These are phyloP conservation scores for Pichia sp. DNA, from an alignment of 1,139 yeast genomes.

Conservation along the genomic window DNA sequence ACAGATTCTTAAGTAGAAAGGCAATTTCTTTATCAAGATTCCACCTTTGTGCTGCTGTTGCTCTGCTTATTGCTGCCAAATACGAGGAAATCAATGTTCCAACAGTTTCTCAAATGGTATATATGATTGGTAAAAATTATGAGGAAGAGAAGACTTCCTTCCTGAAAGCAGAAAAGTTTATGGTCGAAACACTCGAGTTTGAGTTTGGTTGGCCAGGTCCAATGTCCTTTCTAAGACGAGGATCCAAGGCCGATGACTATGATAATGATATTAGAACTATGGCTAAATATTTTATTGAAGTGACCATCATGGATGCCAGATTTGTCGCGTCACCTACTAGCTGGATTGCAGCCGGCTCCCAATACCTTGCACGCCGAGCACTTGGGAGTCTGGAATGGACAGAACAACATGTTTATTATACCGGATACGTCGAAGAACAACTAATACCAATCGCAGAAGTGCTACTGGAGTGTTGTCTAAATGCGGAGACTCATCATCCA, in stretches of 20 bases:
- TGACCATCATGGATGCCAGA: conserved; percentile 85
- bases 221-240: conserved; percentile 89
- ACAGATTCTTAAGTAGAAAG: conserved; percentile 70
- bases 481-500: conserved; percentile 67
- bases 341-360: conserved; percentile 95
- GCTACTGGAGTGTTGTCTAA: conserved; percentile 64
- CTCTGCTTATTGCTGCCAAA: conserved; percentile 89
- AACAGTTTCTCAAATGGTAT: conserved; percentile 86
- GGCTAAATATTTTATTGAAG: conserved; percentile 87
- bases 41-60: conserved; percentile 94
- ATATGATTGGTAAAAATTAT: conserved; percentile 90
- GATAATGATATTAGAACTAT: conserved; percentile 90
- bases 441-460: conserved; percentile 70
- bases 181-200: conserved; percentile 86
- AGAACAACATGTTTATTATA: conserved; percentile 74
- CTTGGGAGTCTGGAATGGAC: conserved; percentile 57
- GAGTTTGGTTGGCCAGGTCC: conserved; percentile 99
- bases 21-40: conserved; percentile 76
- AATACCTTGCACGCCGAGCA: conserved; percentile 71
- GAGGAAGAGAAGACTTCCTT: conserved; percentile 78
- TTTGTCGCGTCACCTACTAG: conserved; percentile 88
- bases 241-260: conserved; percentile 96
- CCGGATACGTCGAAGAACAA: conserved; percentile 86
- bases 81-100: conserved; percentile 97
- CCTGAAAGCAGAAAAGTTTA: conserved; percentile 82